Evolutionary conservation across 345 rosid genomes (phyloP).

Genomic region (Salix viminalis): DNA sequence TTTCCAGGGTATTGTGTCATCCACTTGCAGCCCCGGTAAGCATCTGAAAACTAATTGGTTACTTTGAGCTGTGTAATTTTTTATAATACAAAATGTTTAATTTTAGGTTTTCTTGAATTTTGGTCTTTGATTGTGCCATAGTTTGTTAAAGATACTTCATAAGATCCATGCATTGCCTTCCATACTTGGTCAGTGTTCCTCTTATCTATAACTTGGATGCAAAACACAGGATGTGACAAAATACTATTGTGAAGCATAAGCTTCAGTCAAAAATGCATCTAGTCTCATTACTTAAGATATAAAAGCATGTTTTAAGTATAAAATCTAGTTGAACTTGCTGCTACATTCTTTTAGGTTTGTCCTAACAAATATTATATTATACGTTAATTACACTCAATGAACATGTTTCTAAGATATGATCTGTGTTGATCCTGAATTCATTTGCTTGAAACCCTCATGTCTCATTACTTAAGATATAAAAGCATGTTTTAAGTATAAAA

Average conservation of each 20-base stretch:
- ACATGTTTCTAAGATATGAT: not conserved
- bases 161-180: too few species aligned
- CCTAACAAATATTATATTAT: not conserved
- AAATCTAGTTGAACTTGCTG: not conserved
- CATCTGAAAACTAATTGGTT: constrained; percentile 12
- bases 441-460: not conserved
- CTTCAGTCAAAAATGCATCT: not conserved
- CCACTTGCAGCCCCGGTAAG: constrained; percentile 40
- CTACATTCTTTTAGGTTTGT: not conserved
- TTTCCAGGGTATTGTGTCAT: constrained; percentile 31
- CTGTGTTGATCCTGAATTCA: not conserved
- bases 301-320: not conserved
- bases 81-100: not conserved
- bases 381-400: not conserved
- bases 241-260: not conserved
- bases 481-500: not conserved
- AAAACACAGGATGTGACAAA: not conserved
- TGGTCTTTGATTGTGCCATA: not conserved
- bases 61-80: not conserved
- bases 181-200: too few species aligned
- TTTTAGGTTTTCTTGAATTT: not conserved
- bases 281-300: too few species aligned
- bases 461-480: too few species aligned
- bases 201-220: not conserved
- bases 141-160: not conserved